These are phyloP conservation scores for Hypoxylon sp. DNA, from an alignment of 2,329 filamentous ascomycete species.

Conservation along the genomic window DNA sequence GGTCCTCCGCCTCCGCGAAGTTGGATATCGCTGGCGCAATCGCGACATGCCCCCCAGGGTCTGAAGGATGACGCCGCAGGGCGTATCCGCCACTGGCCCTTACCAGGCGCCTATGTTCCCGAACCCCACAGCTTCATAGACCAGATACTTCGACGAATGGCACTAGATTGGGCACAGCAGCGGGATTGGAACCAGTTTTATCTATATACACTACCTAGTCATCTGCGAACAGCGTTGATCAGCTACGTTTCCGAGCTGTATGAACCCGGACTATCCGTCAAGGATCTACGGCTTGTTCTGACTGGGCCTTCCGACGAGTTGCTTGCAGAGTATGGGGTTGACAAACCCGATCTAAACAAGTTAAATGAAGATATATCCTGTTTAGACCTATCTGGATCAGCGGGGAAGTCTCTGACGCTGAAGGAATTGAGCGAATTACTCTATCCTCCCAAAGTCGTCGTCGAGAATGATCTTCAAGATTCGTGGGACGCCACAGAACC, in stretches of 20 bases:
- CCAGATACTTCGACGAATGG: slow-evolving; percentile 65
- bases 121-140: slow-evolving; percentile 66
- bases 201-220: slow-evolving; percentile 68
- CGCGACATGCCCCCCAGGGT: slow-evolving; percentile 50
- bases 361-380: slow-evolving; percentile 65
- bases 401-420: slow-evolving; percentile 66
- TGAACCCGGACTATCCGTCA: slow-evolving; percentile 63
- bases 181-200: slow-evolving; percentile 70
- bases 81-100: slow-evolving; percentile 47
- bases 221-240: slow-evolving; percentile 67
- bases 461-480: slow-evolving; percentile 58
- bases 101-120: slow-evolving; percentile 65
- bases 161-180: slow-evolving; percentile 69
- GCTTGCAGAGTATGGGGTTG: slow-evolving; percentile 52
- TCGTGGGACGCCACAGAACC: slow-evolving; percentile 67
- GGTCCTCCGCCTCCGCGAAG: slow-evolving; percentile 73
- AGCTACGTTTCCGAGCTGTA: slow-evolving; percentile 64
- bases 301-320: slow-evolving; percentile 51
- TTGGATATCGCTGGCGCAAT: slow-evolving; percentile 63
- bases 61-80: slow-evolving; percentile 32
- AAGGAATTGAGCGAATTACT: slow-evolving; percentile 68
- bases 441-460: slow-evolving; percentile 56
- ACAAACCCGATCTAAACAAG: slow-evolving; percentile 48
- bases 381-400: slow-evolving; percentile 68
- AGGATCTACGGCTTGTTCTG: slow-evolving; percentile 64